Evolutionary conservation across 192 early-diverging fungal species (phyloP), one percentile per base, ranked within the genome.

Genomic region (Podila clonocystis): DNA sequence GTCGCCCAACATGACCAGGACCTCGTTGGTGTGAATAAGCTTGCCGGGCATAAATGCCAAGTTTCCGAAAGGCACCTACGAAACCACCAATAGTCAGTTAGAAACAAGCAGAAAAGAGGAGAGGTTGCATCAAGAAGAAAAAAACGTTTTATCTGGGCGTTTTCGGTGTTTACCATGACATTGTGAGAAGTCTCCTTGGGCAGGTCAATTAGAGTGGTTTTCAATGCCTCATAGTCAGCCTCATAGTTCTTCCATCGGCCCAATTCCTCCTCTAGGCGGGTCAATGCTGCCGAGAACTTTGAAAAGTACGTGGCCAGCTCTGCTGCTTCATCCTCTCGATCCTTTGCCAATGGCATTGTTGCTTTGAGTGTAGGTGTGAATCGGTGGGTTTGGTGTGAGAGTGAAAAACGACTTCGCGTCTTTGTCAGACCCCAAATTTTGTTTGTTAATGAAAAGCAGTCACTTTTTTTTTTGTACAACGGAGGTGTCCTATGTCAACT

Each of bases 11-110:
- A 94, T 79, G 0, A 95, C 94, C 29, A 92, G 74, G 15, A 98
- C 88, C 74, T 97, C 95, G 71, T 98, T 98, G n/a, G 97, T 98
- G 74, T 97, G 93, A 30, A 97, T 84, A 4, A 98, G 57, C 48
- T 92, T 87, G 30, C 95, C 97, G 2, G 92, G 92, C 85, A 95
- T 93, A 79, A 97, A 98, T 0, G 97, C 97, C 30, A 95, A 57
- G n/a, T 90, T 92, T 0, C 95, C 95, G 20, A 96, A 77, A 0
- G 95, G 97, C 2, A 98, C 88, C 91, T 91, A 79, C 38, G 24
- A 13, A 36, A 49, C 20, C 24, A 26, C 22, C 2, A n/a, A 62
- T 49, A 50, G 41, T 17, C 15, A n/a, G 24, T 71, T 45, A 52
- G 5, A 68, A 26, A 68, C 28, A 45, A 33, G 29, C 58, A 62